Conservation (phyloP, 148 eudicot species). For the Persicaria maculosa region DNA sequence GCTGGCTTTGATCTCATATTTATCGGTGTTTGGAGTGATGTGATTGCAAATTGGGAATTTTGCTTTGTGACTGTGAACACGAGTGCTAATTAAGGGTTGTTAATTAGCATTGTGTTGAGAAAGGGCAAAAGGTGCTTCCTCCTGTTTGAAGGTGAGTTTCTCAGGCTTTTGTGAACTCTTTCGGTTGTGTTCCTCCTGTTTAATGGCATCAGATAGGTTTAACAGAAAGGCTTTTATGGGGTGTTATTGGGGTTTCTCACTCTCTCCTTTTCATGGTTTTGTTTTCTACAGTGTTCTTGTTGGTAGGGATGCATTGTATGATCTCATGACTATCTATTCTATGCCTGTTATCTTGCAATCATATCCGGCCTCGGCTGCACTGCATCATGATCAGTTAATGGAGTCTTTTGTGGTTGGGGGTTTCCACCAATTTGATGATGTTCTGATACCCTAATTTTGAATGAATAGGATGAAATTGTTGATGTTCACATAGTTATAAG, state of each 20-base stretch:
- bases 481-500: no score
- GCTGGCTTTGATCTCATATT: background rate
- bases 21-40: background rate
- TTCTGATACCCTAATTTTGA: slow-evolving; percentile 40
- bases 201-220: no score
- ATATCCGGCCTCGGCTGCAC: slow-evolving; percentile 93
- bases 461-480: background rate
- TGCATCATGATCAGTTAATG: slow-evolving; percentile 94
- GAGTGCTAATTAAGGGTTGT: no score
- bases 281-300: slow-evolving; percentile 92
- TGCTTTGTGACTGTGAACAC: no score
- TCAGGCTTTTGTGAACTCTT: no score
- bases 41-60: no score
- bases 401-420: slow-evolving; percentile 92
- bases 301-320: slow-evolving; percentile 99
- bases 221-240: no score
- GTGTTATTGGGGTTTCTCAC: no score
- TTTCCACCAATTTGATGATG: slow-evolving; percentile 78
- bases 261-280: no score
- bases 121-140: no score
- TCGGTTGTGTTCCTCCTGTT: no score
- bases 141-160: background rate
- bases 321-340: slow-evolving; percentile 93
- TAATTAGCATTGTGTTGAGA: no score
- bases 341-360: slow-evolving; percentile 98